Conservation (phyloP, 2,329 filamentous ascomycete species). For the Eurotiales sp. region DNA sequence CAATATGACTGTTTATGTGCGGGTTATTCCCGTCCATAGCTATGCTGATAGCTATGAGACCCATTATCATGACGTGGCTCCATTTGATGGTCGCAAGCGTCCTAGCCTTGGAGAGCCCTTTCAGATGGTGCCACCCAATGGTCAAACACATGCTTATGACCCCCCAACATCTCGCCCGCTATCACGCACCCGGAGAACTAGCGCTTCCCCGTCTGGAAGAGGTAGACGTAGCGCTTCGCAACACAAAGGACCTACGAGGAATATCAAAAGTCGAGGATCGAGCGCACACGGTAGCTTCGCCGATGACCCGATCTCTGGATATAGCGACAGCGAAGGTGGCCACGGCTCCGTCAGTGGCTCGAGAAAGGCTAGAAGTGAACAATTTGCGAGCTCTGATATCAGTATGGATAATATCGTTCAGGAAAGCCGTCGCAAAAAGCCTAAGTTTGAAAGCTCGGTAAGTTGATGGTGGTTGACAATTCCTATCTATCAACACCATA, state of each 20-base stretch:
- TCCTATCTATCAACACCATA: conserved; percentile 12
- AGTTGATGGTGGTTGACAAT: conserved; percentile 41
- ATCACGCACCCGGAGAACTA: conserved; percentile 72
- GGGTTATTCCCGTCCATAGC: conserved; percentile 64
- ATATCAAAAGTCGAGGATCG: conserved; percentile 64
- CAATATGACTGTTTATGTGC: conserved; percentile 90
- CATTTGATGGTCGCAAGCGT: conserved; percentile 52
- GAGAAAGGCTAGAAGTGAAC: conserved; percentile 73
- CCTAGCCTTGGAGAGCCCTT: conserved; percentile 62
- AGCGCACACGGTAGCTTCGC: conserved; percentile 56
- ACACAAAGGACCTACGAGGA: conserved; percentile 67
- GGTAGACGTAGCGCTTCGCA: conserved; percentile 75
- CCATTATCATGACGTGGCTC: conserved; percentile 44
- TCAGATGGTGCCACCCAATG: conserved; percentile 56
- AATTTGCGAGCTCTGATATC: conserved; percentile 91
- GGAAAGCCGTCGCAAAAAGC: conserved; percentile 88
- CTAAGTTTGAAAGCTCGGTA: conserved; percentile 96
- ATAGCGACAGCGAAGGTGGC: conserved; percentile 83
- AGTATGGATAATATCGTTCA: conserved; percentile 98
- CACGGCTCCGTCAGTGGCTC: conserved; percentile 68
- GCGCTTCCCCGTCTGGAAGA: conserved; percentile 67
- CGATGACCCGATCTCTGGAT: conserved; percentile 70
- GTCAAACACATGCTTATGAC: conserved; percentile 52
- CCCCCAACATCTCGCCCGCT: conserved; percentile 63
- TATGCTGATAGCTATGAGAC: conserved; percentile 46